These are phyloP conservation scores for Echium plantagineum DNA, from an alignment of 257 asterid species.

Conservation along the genomic window DNA sequence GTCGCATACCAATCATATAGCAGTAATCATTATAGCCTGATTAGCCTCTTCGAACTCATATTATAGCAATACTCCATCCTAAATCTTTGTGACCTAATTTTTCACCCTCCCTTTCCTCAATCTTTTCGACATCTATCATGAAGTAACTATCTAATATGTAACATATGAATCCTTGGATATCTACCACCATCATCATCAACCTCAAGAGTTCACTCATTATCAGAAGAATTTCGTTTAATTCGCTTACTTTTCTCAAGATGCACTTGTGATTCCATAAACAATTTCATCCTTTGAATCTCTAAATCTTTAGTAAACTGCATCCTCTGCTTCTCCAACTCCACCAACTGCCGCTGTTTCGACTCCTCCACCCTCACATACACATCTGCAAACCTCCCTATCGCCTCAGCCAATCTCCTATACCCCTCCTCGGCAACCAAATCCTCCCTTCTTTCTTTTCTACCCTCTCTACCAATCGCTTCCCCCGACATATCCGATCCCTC, in stretches of 20 bases:
- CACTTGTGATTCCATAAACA: slow-evolving; percentile 64
- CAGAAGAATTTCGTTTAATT: slow-evolving; percentile 25
- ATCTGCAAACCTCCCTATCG: slow-evolving; percentile 47
- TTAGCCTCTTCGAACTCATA: no score
- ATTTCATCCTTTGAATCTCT: slow-evolving; percentile 81
- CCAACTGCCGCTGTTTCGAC: slow-evolving; percentile 74
- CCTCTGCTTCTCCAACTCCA: slow-evolving; percentile 87
- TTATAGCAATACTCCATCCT: no score
- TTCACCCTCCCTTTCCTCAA: slow-evolving; percentile 50
- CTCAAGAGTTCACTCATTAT: slow-evolving; percentile 72
- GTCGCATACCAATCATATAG: slow-evolving; percentile 79
- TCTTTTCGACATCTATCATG: slow-evolving; percentile 97
- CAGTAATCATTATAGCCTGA: slow-evolving; percentile 80
- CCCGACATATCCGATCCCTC: slow-evolving; percentile 28
- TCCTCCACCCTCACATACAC: slow-evolving; percentile 71
- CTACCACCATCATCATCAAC: slow-evolving; percentile 87
- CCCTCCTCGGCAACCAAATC: slow-evolving; percentile 30
- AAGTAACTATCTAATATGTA: slow-evolving; percentile 89
- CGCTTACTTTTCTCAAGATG: slow-evolving; percentile 61
- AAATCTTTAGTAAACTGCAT: slow-evolving; percentile 78
- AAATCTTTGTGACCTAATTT: slow-evolving; percentile 42
- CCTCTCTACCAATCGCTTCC: slow-evolving; percentile 12
- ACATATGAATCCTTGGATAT: slow-evolving; percentile 54
- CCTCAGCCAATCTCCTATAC: slow-evolving; percentile 47
- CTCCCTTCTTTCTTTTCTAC: slow-evolving; percentile 23